Evolutionary conservation across 2,329 filamentous ascomycete genomes (phyloP), one percentile per base, ranked within the genome.

Genomic region (Pleurostoma richardsiae): DNA sequence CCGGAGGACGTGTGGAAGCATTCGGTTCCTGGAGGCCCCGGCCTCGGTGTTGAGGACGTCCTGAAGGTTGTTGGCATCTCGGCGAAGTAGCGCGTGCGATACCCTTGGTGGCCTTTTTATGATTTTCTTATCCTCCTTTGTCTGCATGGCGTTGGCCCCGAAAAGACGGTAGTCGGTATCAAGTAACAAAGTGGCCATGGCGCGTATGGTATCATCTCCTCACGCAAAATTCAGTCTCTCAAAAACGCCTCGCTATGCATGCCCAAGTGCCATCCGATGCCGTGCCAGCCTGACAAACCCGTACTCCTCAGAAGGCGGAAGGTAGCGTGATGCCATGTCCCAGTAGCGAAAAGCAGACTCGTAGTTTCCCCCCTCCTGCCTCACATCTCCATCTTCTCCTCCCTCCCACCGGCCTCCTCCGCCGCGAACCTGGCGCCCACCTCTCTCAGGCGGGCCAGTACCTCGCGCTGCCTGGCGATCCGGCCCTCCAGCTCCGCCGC

Each of bases 1-100:
- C 55, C 68, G 0, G 79, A 85, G 2, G 71, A 78, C 2, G 70
- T 86, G 1, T 96, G 90, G 90, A 79, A 73, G 43, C 76, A 80
- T 30, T 72, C 83, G 8, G 80, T 91, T 8, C 78, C 78, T 7
- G 85, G 85, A 6, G 77, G 78, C 43, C 79, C 79, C 4, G 78
- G 77, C 2, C 69, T 78, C 57, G 80, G 79, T 6, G 71, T 86
- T 2, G 78, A 83, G 28, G 83, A 88, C 53, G 85, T 88, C 27
- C 65, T 92, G 47, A 74, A 67, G 45, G 71, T 69, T 53, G 65
- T 77, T 39, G 74, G 75, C 1, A 61, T 77, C 27, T 57, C 44
- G 44, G 29, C 33, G 41, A 43, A 10, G 3, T 11, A 26, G 6
- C 27, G 10, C 28, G 41, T 27, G 28, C 11, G n/a, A 36, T 29